phyloP scores from a whole-genome alignment of 2,329 filamentous ascomycete species.

The Dothiorella sarmentorum region DNA sequence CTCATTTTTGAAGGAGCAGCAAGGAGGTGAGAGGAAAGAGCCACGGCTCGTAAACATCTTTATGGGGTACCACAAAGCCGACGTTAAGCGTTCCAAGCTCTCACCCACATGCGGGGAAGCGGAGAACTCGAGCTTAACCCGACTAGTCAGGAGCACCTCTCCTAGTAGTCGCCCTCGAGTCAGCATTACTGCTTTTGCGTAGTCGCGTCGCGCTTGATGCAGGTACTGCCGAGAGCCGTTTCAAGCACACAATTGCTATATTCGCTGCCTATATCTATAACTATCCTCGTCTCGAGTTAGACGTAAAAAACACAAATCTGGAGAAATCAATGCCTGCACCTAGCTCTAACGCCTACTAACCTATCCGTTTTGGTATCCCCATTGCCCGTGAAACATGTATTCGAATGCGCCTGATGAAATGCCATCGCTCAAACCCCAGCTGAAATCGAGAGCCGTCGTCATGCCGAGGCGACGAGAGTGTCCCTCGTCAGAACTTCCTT shows the following conservation, averaged over 20 bases:
- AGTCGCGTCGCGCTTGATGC: not conserved
- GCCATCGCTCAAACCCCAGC: constrained; percentile 2
- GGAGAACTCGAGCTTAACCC: constrained; percentile 2
- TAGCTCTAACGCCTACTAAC: not conserved
- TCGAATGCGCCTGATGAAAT: constrained; percentile 8
- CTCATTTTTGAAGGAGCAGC: not conserved
- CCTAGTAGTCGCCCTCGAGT: not conserved
- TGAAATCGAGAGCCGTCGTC: not conserved
- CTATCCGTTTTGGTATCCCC: constrained; percentile 10
- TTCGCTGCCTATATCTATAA: not conserved
- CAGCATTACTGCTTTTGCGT: not conserved
- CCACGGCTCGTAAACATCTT: constrained; percentile 8
- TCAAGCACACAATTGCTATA: not conserved
- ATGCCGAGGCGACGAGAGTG: not conserved
- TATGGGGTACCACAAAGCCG: constrained; percentile 14
- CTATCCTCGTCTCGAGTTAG: not conserved
- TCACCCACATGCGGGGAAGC: constrained; percentile 7
- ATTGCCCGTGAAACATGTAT: not conserved
- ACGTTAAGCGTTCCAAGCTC: constrained; percentile 13
- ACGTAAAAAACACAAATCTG: not conserved
- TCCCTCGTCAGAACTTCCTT: constrained; percentile 32
- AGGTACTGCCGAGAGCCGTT: not conserved
- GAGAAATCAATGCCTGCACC: not conserved
- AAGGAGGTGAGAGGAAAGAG: not conserved
- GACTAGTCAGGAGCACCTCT: not conserved